phyloP scores from a whole-genome alignment of 139 green algal genomes.

The Ettlia oleoabundans region DNA sequence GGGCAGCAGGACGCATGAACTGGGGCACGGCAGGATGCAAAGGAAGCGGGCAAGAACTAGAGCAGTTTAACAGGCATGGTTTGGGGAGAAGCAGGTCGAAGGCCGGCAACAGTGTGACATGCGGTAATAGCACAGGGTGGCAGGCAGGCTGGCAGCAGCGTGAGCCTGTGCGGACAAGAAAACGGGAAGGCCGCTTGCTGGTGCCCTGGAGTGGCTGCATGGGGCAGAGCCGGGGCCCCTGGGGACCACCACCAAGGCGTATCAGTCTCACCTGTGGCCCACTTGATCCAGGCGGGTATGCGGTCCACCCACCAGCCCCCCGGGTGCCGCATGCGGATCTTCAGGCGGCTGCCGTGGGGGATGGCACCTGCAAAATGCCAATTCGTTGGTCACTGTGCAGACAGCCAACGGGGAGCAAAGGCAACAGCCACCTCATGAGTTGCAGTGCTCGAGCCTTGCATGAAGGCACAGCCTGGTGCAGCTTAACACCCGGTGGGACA shows the following conservation, averaged over 20 bases:
- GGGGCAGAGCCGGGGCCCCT: no score
- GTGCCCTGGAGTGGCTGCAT: no score
- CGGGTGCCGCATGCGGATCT: constrained; percentile 82
- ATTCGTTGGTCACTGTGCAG: not conserved
- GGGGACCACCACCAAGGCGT: no score
- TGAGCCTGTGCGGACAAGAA: not conserved
- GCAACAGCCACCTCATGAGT: not conserved
- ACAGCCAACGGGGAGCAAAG: no score
- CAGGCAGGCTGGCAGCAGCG: not conserved
- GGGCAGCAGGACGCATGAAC: no score
- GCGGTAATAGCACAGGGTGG: no score
- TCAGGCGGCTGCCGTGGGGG: constrained; percentile 78
- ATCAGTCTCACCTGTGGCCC: constrained; percentile 59
- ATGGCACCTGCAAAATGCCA: constrained; percentile 53
- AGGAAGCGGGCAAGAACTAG: no score
- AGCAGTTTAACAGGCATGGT: not conserved
- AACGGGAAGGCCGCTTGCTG: no score
- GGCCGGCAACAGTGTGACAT: no score
- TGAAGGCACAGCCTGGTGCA: no score
- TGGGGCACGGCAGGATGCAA: not conserved
- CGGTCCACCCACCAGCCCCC: constrained; percentile 82
- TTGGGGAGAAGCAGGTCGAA: not conserved
- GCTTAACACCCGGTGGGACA: no score
- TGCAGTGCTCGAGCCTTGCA: no score
- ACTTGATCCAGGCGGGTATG: constrained; percentile 89